These are phyloP conservation scores for Panicum miliaceum DNA, from an alignment of 176 grass and related monocot genomes.

Conservation along the genomic window DNA sequence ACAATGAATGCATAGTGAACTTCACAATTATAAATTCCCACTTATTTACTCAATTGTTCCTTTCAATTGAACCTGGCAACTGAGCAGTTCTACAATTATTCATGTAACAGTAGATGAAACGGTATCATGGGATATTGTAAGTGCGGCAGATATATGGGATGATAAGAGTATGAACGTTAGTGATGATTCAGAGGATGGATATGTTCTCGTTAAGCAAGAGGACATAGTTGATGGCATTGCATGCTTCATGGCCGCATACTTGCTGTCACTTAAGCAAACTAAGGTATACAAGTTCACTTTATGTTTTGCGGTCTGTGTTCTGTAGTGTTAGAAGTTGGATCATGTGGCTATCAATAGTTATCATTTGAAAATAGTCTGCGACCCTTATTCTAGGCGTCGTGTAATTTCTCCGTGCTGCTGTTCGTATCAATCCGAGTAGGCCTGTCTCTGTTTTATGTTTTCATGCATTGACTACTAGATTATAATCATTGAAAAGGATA, in stretches of 20 bases:
- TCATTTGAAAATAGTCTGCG: not conserved
- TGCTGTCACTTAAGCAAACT: conserved; percentile 88
- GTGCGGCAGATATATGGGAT: conserved; percentile 72
- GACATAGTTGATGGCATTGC: conserved; percentile 98
- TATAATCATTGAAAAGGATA: conserved; percentile 10
- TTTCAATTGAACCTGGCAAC: conserved; percentile 32
- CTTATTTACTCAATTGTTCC: not conserved
- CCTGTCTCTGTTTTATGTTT: not conserved
- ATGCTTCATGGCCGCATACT: conserved; percentile 91
- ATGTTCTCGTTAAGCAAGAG: conserved; percentile 92
- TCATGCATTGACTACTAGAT: conserved; percentile 14
- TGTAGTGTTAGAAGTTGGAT: conserved; percentile 18
- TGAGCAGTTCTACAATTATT: conserved; percentile 38
- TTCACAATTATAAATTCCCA: not conserved
- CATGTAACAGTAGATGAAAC: conserved; percentile 68
- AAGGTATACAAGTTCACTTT: conserved; percentile 60
- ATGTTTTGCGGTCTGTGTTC: not conserved
- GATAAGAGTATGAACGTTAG: conserved; percentile 60
- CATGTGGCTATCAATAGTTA: not conserved
- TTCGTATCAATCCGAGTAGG: not conserved
- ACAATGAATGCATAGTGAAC: not conserved
- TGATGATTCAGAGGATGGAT: conserved; percentile 81
- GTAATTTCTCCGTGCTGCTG: not conserved
- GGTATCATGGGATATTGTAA: conserved; percentile 85
- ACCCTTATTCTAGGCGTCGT: not conserved